Percentiles rank a stretch among this genome's conserved stretches.
Conservation (phyloP, 805 yeast genomes). For the Pichia paraexigua region DNA sequence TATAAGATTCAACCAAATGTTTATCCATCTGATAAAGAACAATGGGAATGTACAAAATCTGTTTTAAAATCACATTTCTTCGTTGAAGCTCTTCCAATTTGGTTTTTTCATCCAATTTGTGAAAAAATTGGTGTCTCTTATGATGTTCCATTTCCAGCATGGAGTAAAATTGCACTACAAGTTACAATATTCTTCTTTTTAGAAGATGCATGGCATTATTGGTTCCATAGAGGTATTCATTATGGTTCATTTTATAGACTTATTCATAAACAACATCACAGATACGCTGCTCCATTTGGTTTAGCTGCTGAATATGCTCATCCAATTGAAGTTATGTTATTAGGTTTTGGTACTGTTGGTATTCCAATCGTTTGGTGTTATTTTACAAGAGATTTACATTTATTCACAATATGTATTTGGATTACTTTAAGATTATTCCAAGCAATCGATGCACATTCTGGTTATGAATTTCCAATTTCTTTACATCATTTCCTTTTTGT, state of each 20-base stretch:
- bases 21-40: constrained; percentile 73
- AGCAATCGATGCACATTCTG: constrained; percentile 97
- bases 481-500: constrained; percentile 85
- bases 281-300: constrained; percentile 97
- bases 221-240: constrained; percentile 89
- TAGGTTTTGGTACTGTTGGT: constrained; percentile 96
- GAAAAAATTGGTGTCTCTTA: constrained; percentile 68
- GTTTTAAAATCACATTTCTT: constrained; percentile 82
- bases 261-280: constrained; percentile 96
- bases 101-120: constrained; percentile 95
- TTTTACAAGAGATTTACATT: constrained; percentile 68
- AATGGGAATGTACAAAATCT: constrained; percentile 83
- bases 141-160: constrained; percentile 78
- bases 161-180: constrained; percentile 52
- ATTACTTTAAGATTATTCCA: constrained; percentile 82
- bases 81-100: constrained; percentile 92
- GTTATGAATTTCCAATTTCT: constrained; percentile 97
- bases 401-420: constrained; percentile 88
- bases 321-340: constrained; percentile 82
- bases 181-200: constrained; percentile 69
- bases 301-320: constrained; percentile 97
- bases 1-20: constrained; percentile 88
- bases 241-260: constrained; percentile 82
- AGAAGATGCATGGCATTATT: constrained; percentile 96
- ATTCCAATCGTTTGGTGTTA: constrained; percentile 81